Evolutionary conservation across 176 grass and related monocot genomes (phyloP), one percentile per base, ranked within the genome.

Genomic region (bread wheat (Triticum aestivum)): DNA sequence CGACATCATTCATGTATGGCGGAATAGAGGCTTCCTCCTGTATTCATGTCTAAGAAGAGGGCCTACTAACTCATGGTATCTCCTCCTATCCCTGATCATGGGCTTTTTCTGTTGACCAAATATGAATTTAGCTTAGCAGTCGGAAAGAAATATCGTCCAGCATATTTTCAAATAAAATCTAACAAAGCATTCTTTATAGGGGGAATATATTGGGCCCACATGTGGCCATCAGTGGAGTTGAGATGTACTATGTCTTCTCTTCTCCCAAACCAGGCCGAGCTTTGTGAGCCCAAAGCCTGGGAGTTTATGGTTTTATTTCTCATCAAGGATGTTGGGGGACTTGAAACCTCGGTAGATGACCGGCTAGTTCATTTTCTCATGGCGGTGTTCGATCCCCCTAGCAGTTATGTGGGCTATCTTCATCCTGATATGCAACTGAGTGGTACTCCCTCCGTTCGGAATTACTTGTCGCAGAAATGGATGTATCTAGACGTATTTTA

Each of bases 341-440:
- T 96, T 99, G 35, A 98, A 90, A 84, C 96, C 97, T 6, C 90
- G 87, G 79, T 94, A 93, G 61, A 96, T 93, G 21, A 99, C 90
- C 1, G 87, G 92, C 0, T 89, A 90, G 23, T 88, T 94, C 0
- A 82, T 90, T 56, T 96, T 96, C 87, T 91, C 90, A 62, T 99
- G 94, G 70, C 89, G 84, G 83, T 94, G 96, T 64, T 96, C 92
- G 3, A 99, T 87, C 26, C 97, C 97, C 78, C 87, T 83, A 41
- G 94, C 92, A 35, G 90, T 91, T 88, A 80, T 94, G 37, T 91
- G 88, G 61, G 92, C 97, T 87, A 99, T 91, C 78, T 96, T 99
- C 94, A 96, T 96, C 73, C 92, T 87, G 38, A 21, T 81, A 39
- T 96, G 85, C 94, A 98, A 67, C 85, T 87, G 80, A 96, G 70